Evolutionary conservation across 768 basidiomycete species (phyloP).

Genomic region (Hysterangium stoloniferum): DNA sequence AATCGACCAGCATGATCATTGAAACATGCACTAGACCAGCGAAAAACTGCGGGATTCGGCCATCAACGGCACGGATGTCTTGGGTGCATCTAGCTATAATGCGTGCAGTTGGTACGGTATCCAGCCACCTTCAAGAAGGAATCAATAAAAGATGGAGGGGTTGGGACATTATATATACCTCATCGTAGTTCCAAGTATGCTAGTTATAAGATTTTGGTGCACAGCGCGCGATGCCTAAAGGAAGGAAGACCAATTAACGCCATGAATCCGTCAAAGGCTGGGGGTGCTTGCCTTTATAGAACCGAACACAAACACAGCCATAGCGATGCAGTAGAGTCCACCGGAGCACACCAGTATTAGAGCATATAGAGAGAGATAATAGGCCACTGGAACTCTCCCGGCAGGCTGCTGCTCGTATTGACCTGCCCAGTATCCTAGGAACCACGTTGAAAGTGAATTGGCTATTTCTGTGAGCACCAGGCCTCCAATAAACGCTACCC

Average conservation of each 20-base stretch:
- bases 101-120: conserved; percentile 18
- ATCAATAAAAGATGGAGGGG: background rate
- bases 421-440: conserved; percentile 6
- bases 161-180: background rate
- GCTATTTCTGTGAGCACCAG: background rate
- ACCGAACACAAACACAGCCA: background rate
- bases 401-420: conserved; percentile 3
- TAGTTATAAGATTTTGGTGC: conserved; percentile 5
- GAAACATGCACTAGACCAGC: background rate
- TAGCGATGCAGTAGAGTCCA: background rate
- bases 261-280: background rate
- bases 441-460: background rate
- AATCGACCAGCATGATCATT: background rate
- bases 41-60: background rate
- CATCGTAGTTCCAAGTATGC: conserved; percentile 12
- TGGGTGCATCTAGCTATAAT: conserved; percentile 20
- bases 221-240: conserved; percentile 2
- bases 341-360: background rate
- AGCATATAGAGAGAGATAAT: background rate
- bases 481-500: conserved; percentile 7
- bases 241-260: background rate
- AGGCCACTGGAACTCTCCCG: conserved; percentile 1
- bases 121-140: conserved; percentile 15
- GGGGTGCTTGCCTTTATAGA: background rate
- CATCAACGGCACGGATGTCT: conserved; percentile 15